phyloP scores from a whole-genome alignment of 768 basidiomycete species.

The Inosperma sp. region DNA sequence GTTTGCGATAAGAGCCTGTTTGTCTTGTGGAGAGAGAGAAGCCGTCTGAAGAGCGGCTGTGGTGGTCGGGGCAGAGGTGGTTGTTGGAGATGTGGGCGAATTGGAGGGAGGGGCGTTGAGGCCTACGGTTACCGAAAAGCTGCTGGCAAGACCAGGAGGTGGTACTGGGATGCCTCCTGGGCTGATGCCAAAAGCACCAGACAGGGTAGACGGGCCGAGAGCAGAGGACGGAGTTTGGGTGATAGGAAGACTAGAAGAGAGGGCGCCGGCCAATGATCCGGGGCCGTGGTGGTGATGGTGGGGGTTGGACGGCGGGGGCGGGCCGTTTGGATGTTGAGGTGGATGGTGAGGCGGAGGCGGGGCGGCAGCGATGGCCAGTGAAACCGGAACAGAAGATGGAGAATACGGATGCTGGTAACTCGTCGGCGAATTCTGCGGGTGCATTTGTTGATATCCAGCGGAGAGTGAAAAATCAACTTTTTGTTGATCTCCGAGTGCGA shows the following conservation, averaged over 20 bases:
- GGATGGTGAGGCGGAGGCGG: too few species aligned
- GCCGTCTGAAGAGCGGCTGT: neutral
- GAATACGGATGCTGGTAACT: neutral
- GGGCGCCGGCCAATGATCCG: slow-evolving; percentile 2
- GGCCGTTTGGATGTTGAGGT: too few species aligned
- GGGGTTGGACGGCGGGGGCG: neutral
- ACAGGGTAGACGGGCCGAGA: too few species aligned
- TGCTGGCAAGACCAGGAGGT: neutral
- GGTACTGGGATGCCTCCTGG: too few species aligned
- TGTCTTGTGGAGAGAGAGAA: slow-evolving; percentile 27
- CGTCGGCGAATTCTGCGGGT: neutral
- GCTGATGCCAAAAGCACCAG: too few species aligned
- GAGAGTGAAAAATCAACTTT: slow-evolving; percentile 24
- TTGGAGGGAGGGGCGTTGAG: too few species aligned
- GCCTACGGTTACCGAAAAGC: neutral
- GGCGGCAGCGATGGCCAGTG: neutral
- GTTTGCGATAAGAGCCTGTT: slow-evolving; percentile 59
- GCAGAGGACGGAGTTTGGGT: neutral
- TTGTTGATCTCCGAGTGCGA: slow-evolving; percentile 28
- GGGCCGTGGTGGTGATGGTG: neutral
- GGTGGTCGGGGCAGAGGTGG: neutral
- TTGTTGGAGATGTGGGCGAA: too few species aligned
- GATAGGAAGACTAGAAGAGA: slow-evolving; percentile 2
- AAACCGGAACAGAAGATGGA: slow-evolving; percentile 1
- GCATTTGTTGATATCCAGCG: neutral